These are phyloP conservation scores for Candida pseudoviswanathii DNA, from an alignment of 1,139 yeast species.

Conservation along the genomic window DNA sequence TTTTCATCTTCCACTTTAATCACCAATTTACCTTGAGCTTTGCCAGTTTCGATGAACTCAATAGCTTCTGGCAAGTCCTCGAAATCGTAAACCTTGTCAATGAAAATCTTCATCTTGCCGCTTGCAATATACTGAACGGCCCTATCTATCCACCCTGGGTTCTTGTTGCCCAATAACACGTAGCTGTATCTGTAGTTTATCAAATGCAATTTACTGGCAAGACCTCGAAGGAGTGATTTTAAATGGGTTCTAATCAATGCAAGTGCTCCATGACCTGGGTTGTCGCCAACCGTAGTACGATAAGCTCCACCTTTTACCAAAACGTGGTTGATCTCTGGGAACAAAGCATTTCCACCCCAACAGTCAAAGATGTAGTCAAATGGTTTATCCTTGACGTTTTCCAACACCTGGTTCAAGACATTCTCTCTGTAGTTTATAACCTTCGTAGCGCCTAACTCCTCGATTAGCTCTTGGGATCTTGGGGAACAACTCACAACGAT, in stretches of 20 bases:
- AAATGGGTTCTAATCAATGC: neutral
- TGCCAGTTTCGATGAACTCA: constrained; percentile 43
- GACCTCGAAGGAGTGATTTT: neutral
- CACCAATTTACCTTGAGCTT: constrained; percentile 65
- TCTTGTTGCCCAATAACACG: neutral
- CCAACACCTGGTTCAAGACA: constrained; percentile 24
- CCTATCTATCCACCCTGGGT: constrained; percentile 3
- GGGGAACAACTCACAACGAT: constrained; percentile 44
- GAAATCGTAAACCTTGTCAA: constrained; percentile 57
- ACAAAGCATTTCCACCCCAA: constrained; percentile 27
- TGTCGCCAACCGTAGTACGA: constrained; percentile 49
- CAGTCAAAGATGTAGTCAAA: constrained; percentile 36
- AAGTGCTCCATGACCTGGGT: constrained; percentile 4
- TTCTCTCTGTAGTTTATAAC: constrained; percentile 47
- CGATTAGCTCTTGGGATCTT: constrained; percentile 40
- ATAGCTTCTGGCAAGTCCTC: constrained; percentile 52
- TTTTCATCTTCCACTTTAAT: constrained; percentile 22
- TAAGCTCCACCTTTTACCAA: constrained; percentile 44
- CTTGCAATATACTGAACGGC: constrained; percentile 33
- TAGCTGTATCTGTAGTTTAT: neutral
- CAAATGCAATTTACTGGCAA: neutral
- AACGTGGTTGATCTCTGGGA: constrained; percentile 24
- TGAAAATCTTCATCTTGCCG: constrained; percentile 41
- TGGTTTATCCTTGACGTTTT: constrained; percentile 19
- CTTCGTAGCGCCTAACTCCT: constrained; percentile 52